Conservation (phyloP, 441 rosid genomes). For the Euphorbia corollata region DNA sequence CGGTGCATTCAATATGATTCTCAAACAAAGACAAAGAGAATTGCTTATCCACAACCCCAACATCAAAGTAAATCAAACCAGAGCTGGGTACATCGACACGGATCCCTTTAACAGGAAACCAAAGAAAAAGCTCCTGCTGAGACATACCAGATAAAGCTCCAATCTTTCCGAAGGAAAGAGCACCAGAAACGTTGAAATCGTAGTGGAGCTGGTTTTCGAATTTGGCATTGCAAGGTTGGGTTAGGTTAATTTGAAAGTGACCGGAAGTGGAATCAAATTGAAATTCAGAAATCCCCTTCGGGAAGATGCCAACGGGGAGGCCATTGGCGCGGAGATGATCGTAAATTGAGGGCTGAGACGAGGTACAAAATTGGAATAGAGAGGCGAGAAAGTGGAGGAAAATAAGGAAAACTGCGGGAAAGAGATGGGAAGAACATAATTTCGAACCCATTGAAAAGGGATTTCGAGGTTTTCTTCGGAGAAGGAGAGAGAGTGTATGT, state of each 20-base stretch:
- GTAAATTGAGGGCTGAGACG: constrained; percentile 37
- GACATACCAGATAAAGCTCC: constrained; percentile 50
- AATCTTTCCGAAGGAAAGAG: constrained; percentile 46
- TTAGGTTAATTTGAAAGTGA: constrained; percentile 54
- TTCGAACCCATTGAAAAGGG: constrained; percentile 8
- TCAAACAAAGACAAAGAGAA: constrained; percentile 79
- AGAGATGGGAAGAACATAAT: constrained; percentile 1
- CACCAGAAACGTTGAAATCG: constrained; percentile 65
- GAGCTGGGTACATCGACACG: constrained; percentile 83
- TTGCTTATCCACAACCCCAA: constrained; percentile 80
- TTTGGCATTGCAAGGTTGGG: constrained; percentile 70
- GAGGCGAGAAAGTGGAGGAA: constrained; percentile 15
- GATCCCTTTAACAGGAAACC: constrained; percentile 77
- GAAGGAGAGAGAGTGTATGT: neutral
- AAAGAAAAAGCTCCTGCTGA: constrained; percentile 72
- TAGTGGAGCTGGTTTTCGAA: constrained; percentile 80
- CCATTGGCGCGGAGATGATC: constrained; percentile 50
- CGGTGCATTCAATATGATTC: constrained; percentile 57
- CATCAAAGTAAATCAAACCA: constrained; percentile 81
- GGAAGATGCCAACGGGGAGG: constrained; percentile 75
- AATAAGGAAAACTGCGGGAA: constrained; percentile 14
- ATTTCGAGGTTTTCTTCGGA: neutral
- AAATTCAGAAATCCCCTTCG: constrained; percentile 60
- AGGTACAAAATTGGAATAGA: neutral
- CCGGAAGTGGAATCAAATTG: constrained; percentile 41